Evolutionary conservation across 768 basidiomycete genomes (phyloP).

Genomic region (Lentinula aciculospora): DNA sequence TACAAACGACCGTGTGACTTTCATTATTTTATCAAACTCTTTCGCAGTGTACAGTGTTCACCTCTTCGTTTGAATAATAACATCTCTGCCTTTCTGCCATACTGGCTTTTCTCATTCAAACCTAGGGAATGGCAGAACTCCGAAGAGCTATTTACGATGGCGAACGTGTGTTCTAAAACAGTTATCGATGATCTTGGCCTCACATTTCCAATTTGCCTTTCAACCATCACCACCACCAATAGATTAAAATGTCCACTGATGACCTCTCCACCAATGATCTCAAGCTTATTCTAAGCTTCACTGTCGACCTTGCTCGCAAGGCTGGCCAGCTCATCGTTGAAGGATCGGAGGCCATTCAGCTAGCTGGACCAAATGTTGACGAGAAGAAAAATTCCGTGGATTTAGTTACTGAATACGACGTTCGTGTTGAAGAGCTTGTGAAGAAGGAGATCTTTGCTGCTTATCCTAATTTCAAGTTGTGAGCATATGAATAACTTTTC

Average conservation of each 20-base stretch:
- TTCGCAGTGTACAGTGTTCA: too few relatives aligned
- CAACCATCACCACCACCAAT: slow-evolving; percentile 1
- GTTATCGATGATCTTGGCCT: background rate
- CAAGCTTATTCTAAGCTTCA: slow-evolving; percentile 60
- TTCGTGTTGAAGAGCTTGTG: slow-evolving; percentile 84
- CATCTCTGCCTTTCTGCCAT: background rate
- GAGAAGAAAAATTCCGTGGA: slow-evolving; percentile 95
- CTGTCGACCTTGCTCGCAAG: slow-evolving; percentile 60
- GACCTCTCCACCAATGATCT: slow-evolving; percentile 33
- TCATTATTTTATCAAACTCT: background rate
- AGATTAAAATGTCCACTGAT: slow-evolving; percentile 22
- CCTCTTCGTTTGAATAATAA: background rate
- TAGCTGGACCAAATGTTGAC: slow-evolving; percentile 46
- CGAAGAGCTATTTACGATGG: background rate
- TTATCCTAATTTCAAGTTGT: slow-evolving; percentile 85
- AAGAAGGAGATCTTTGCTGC: slow-evolving; percentile 54
- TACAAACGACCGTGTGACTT: slow-evolving; percentile 2
- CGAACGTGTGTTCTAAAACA: background rate
- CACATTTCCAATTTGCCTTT: background rate
- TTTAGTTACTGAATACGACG: slow-evolving; percentile 92
- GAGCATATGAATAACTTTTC: slow-evolving; percentile 23
- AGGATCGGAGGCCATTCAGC: slow-evolving; percentile 71
- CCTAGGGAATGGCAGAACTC: too few relatives aligned
- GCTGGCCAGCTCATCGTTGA: slow-evolving; percentile 75
- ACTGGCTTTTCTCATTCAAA: background rate